phyloP scores from a whole-genome alignment of 768 basidiomycete species.

The Russula abietina region DNA sequence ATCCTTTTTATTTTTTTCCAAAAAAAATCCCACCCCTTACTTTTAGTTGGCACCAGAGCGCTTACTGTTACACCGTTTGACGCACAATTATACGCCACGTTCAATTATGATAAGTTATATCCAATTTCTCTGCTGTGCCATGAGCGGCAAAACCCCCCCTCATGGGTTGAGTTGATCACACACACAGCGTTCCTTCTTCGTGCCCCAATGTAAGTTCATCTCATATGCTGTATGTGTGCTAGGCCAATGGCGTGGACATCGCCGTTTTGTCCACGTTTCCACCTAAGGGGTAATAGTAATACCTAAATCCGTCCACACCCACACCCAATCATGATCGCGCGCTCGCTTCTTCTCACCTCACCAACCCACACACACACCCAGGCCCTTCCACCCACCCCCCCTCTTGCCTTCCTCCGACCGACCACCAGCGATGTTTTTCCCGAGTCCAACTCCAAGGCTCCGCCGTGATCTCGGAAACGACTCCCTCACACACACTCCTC shows the following conservation, averaged over 20 bases:
- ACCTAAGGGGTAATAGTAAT: not conserved
- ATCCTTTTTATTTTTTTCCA: not conserved
- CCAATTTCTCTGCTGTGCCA: not conserved
- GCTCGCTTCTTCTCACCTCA: not conserved
- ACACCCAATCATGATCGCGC: not conserved
- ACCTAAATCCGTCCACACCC: not conserved
- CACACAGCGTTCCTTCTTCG: not conserved
- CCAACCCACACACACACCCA: not conserved
- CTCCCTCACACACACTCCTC: not conserved
- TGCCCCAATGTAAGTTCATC: not conserved
- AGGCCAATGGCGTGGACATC: not conserved
- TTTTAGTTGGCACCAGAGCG: not conserved
- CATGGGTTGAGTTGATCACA: not conserved
- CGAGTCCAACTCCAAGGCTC: not conserved
- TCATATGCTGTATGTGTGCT: not conserved
- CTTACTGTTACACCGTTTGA: not conserved
- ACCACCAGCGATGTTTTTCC: not conserved
- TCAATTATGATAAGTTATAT: constrained; percentile 8
- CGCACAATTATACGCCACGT: not conserved
- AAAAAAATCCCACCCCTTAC: not conserved
- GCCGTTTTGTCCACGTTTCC: not conserved
- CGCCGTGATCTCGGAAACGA: not conserved
- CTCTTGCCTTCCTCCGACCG: no score
- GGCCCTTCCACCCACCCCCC: no score
- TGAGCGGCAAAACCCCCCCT: not conserved